These are phyloP conservation scores for Coleophoma cylindrospora DNA, from an alignment of 2,329 filamentous ascomycete genomes.

Conservation along the genomic window DNA sequence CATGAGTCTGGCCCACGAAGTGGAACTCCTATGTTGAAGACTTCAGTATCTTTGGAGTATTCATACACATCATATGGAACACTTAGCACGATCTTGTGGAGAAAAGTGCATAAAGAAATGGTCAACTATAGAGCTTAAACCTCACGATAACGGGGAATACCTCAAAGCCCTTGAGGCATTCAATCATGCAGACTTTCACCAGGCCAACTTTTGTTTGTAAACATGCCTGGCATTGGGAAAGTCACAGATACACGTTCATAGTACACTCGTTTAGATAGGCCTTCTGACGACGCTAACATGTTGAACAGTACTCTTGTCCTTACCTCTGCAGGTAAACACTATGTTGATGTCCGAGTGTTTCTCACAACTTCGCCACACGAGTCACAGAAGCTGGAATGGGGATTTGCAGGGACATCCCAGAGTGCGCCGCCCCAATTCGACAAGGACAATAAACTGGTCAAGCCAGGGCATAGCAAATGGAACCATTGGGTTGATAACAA, in stretches of 20 bases:
- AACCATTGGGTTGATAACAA: conserved; percentile 7
- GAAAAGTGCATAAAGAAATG: no score
- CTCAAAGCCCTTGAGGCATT: not conserved
- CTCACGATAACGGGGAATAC: not conserved
- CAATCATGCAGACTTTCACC: no score
- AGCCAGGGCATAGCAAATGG: conserved; percentile 12
- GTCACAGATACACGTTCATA: not conserved
- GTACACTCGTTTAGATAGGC: not conserved
- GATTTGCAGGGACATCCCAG: conserved; percentile 7
- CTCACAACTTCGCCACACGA: conserved; percentile 3
- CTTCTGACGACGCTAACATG: not conserved
- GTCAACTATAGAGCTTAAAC: not conserved
- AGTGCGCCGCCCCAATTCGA: not conserved
- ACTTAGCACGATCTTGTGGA: no score
- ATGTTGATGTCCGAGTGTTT: conserved; percentile 15
- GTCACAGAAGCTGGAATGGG: conserved; percentile 12
- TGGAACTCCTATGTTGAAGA: no score
- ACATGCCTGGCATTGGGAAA: not conserved
- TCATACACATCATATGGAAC: no score
- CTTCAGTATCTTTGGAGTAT: no score
- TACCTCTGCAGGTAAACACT: conserved; percentile 14
- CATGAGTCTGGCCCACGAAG: no score
- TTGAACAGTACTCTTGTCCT: conserved; percentile 13
- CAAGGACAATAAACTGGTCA: not conserved
- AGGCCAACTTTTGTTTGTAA: no score